Evolutionary conservation across 768 basidiomycete genomes (phyloP), one percentile per base, ranked within the genome.

Genomic region (Leccinum variicolor): DNA sequence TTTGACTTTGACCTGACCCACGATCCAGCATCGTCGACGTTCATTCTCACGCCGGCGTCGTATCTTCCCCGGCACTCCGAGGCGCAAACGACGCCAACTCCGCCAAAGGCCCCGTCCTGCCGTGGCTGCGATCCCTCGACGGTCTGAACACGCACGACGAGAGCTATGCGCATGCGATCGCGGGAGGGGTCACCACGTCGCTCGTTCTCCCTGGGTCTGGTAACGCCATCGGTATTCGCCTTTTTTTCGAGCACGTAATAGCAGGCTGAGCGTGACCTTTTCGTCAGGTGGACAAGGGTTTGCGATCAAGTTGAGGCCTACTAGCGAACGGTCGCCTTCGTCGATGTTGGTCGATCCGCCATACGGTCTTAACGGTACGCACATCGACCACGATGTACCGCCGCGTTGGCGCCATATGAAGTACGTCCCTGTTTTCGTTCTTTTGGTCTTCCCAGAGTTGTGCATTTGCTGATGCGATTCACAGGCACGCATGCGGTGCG

Each of bases 401-500:
- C 65, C 79, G 17, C 76, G 79, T 39, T 87, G 87, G 86, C 74
- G 90, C 57, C 89, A 92, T 62, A 88, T 92, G 82, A 92, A 92
- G 83, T 84, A 60, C 2, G 62, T 13, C 75, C 67, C 43, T 36
- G 15, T 26, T 17, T 48, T 2, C 4, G 15, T 26, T 11, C 11
- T 43, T 19, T 2, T 2, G 11, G 19, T 19, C n/a, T 25, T n/a
- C 29, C 47, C 41, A 9, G 2, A 13, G 1, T 48, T 53, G 7
- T 6, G 2, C 4, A 43, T 51, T 58, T 31, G 5, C 50, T 71
- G 11, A 66, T 39, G 17, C 49, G 39, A 25, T 49, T 55, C 52
- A 39, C 48, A 86, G 82, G 67, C 87, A 88, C 58, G 88, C 89
- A 4, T 89, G 85, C 61, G 68, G 68, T 69, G 26, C 7, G 68